Percentiles rank a stretch among this genome's conserved stretches.
phyloP scores from a whole-genome alignment of 345 rosid genomes.

The Euphorbia tirucalli region DNA sequence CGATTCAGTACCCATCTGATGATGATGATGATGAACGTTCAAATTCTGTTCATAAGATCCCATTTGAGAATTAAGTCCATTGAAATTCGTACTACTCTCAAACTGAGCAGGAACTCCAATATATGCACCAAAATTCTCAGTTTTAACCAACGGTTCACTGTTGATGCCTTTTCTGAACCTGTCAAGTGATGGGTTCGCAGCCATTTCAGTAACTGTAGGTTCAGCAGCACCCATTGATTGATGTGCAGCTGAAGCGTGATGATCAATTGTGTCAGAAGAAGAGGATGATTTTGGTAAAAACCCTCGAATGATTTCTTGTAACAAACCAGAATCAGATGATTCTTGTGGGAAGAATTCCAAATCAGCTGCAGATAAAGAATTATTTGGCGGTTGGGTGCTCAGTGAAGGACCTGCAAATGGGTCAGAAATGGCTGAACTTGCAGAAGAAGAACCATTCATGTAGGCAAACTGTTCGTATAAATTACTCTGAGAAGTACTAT shows the following conservation, averaged over 20 bases:
- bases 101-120: conserved; percentile 16
- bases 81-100: conserved; percentile 18
- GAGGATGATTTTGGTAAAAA: conserved; percentile 55
- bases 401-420: not conserved
- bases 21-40: not conserved
- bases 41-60: conserved; percentile 3
- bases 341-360: conserved; percentile 51
- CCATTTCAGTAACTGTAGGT: conserved; percentile 15
- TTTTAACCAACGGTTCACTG: conserved; percentile 2
- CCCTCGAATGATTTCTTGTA: conserved; percentile 78
- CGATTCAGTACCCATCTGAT: conserved; percentile 24
- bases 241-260: not conserved
- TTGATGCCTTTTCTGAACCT: conserved; percentile 16
- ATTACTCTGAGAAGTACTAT: not conserved
- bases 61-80: conserved; percentile 24
- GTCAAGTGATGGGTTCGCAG: conserved; percentile 2
- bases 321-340: conserved; percentile 63
- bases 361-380: not conserved
- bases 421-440: not conserved
- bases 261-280: conserved; percentile 29
- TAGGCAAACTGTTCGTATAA: conserved; percentile 16
- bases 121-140: conserved; percentile 4
- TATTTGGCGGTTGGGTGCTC: not conserved
- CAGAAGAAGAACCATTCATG: conserved; percentile 17
- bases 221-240: not conserved